A percentile compares a stretch with the other conserved stretches of the same genome.
Conservation (phyloP, 2,329 filamentous ascomycete species). For the Fusarium hostae region DNA sequence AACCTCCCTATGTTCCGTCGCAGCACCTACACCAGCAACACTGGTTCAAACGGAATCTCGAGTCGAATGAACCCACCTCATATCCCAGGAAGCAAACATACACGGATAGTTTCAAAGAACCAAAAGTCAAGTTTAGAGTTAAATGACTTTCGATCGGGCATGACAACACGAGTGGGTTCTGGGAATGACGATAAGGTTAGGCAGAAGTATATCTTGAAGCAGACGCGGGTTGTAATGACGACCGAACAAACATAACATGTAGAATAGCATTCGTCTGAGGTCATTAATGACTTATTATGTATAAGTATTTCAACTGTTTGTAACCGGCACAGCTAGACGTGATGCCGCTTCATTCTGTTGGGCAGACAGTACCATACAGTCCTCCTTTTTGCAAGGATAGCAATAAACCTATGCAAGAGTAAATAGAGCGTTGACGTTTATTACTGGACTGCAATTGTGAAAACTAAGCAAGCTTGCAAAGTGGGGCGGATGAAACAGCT, state of each 20-base stretch:
- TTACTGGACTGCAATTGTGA: fast-evolving
- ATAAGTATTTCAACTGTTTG: no score
- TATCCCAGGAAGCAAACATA: not conserved
- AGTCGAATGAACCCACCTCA: not conserved
- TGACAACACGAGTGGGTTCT: constrained; percentile 1
- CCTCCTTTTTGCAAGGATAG: not conserved
- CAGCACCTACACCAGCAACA: constrained; percentile 19
- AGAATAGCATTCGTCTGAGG: not conserved
- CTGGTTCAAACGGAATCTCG: constrained; percentile 5
- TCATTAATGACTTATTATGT: not conserved
- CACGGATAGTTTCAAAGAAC: not conserved
- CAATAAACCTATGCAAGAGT: not conserved
- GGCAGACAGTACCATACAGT: not conserved
- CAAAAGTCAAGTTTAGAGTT: constrained; percentile 6
- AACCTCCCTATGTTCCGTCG: constrained; percentile 27
- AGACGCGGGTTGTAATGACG: constrained; percentile 28
- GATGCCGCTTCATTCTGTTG: not conserved
- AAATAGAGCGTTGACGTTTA: fast-evolving
- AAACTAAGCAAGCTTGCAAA: not conserved
- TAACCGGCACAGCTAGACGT: no score
- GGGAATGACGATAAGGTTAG: not conserved
- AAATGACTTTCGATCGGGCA: not conserved
- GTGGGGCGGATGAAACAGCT: not conserved
- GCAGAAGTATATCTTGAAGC: constrained; percentile 38
- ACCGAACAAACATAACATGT: not conserved